Evolutionary conservation across 2,329 filamentous ascomycete genomes (phyloP), one percentile per base, ranked within the genome.

Genomic region (Pezicula neosporulosa): DNA sequence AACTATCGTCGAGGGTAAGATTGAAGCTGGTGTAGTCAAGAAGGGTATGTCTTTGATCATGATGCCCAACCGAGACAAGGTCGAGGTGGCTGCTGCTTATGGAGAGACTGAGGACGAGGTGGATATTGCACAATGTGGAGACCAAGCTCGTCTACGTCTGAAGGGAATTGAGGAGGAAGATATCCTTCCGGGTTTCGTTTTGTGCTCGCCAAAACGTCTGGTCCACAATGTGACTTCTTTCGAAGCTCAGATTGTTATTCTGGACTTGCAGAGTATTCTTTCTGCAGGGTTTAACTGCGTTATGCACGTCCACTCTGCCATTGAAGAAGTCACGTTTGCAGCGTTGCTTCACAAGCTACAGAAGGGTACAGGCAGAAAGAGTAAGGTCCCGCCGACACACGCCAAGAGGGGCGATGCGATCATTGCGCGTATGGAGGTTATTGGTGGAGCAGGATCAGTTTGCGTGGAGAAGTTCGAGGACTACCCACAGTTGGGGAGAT

Each of bases 141-240:
- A 99, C 68, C 94, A 99, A 72, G 86, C 97, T 48, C 90, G 94
- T 52, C 75, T 97, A 63, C 89, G 94, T 59, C 82, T 99, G 61
- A 89, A 94, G 65, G 94, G 94, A 62, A 88, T 96, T 13, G 95
- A 99, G 76, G 94, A 99, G 74, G 95, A 99, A 74, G 94, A 99
- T 61, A 90, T 99, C 61, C 75, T 93, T 58, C 93, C 93, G 1
- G 94, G 94, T 8, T 99, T 97, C 68, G 95, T 99, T 55, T 82
- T 99, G 47, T 97, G 94, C 77, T 96, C 91, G 30, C 89, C 90
- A 16, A 96, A 95, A 77, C 86, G 94, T 60, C 82, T 94, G 30
- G 94, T 97, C 19, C 90, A 99, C 76, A 93, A 86, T 65, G 95
- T 99, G 36, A 74, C 80, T 47, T 77, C 86, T 46, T 99, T 99